These are phyloP conservation scores for Yamagishiella unicocca DNA, from an alignment of 139 green algal species.

Conservation along the genomic window DNA sequence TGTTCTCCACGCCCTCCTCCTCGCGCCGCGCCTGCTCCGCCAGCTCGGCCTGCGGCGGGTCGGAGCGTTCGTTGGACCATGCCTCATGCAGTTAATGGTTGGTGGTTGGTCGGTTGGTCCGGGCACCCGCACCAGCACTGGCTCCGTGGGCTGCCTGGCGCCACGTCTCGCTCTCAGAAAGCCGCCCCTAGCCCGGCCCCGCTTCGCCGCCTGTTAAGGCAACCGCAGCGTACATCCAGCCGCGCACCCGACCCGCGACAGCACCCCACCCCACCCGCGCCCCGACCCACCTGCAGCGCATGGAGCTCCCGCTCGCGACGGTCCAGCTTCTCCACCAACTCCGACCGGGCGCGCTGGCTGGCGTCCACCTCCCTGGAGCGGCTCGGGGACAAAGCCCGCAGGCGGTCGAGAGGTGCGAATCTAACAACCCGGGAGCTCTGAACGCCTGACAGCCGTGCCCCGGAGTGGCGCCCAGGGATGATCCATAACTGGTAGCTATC, in stretches of 20 bases:
- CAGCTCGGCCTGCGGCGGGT: not conserved
- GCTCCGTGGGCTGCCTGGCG: too few species aligned
- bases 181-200: not conserved
- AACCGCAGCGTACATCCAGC: too few species aligned
- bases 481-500: too few species aligned
- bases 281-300: not conserved
- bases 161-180: not conserved
- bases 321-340: conserved; percentile 9
- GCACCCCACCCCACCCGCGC: not conserved
- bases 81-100: not conserved
- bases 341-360: not conserved
- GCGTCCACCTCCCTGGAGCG: not conserved
- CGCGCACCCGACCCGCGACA: not conserved
- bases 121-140: not conserved
- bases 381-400: not conserved
- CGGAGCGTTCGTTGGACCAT: not conserved
- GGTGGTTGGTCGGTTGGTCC: not conserved
- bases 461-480: too few species aligned
- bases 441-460: too few species aligned
- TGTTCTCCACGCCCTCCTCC: conserved; percentile 2
- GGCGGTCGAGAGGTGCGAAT: too few species aligned
- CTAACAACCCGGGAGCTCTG: too few species aligned
- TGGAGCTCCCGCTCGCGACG: not conserved
- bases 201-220: not conserved
- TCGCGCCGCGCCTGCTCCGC: not conserved